These are phyloP conservation scores for Spiraea crenata DNA, from an alignment of 331 rosid genomes.

Conservation along the genomic window DNA sequence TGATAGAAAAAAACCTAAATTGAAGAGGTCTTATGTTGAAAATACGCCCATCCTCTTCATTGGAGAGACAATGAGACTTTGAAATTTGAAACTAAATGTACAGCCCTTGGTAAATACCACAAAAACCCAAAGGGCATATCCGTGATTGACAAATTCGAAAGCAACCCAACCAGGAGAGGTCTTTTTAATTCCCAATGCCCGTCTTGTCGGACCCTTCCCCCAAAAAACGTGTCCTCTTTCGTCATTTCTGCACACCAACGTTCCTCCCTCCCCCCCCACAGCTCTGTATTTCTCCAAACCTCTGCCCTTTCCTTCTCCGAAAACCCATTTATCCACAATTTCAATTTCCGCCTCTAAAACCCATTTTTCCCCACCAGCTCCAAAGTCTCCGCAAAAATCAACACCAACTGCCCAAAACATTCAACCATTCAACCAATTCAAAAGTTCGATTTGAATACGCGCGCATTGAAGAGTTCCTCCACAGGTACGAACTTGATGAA, in stretches of 20 bases:
- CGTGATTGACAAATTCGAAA: background rate
- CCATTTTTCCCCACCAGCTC: constrained; percentile 1
- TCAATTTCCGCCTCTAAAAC: background rate
- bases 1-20: too few relatives aligned
- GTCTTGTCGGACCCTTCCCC: constrained; percentile 12
- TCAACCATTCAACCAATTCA: constrained; percentile 12
- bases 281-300: constrained; percentile 7
- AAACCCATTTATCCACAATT: background rate
- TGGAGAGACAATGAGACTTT: too few relatives aligned
- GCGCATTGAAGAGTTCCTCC: background rate
- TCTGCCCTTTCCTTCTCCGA: constrained; percentile 30
- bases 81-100: too few relatives aligned
- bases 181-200: constrained; percentile 36
- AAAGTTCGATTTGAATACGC: constrained; percentile 9
- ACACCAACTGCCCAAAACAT: background rate
- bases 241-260: constrained; percentile 21
- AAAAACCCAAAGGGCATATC: background rate
- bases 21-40: too few relatives aligned
- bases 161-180: constrained; percentile 9
- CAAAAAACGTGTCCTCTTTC: constrained; percentile 30
- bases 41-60: too few relatives aligned
- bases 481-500: background rate
- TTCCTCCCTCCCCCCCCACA: background rate
- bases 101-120: background rate
- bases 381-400: background rate